Evolutionary conservation across 257 asterid genomes (phyloP).

Genomic region (Petunia axillaris): DNA sequence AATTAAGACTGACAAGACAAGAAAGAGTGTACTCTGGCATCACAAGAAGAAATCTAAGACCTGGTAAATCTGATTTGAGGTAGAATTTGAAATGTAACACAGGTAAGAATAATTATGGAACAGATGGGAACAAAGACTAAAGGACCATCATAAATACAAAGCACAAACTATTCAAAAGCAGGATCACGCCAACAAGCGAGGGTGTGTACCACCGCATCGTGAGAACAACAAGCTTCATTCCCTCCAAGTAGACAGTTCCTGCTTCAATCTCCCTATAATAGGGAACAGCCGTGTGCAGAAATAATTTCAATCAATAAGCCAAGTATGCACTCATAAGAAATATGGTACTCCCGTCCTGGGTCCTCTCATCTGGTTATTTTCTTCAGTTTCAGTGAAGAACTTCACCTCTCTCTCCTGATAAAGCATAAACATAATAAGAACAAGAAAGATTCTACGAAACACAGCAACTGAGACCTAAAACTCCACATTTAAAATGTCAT

Average conservation of each 20-base stretch:
- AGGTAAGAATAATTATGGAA: slow-evolving; percentile 27
- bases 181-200: slow-evolving; percentile 28
- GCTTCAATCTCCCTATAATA: slow-evolving; percentile 4
- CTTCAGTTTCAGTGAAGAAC: slow-evolving; percentile 98
- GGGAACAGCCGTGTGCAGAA: slow-evolving; percentile 7
- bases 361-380: slow-evolving; percentile 99
- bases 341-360: slow-evolving; percentile 98
- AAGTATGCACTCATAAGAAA: slow-evolving; percentile 58
- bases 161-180: slow-evolving; percentile 49
- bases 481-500: background rate
- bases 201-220: slow-evolving; percentile 21
- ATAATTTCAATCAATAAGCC: slow-evolving; percentile 12
- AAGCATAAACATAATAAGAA: slow-evolving; percentile 6
- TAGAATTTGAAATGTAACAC: slow-evolving; percentile 15
- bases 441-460: background rate
- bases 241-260: slow-evolving; percentile 16
- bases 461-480: background rate
- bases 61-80: slow-evolving; percentile 14
- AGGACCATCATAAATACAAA: slow-evolving; percentile 36
- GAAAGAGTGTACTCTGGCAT: slow-evolving; percentile 5
- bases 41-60: slow-evolving; percentile 17
- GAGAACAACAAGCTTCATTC: slow-evolving; percentile 17
- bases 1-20: background rate
- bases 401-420: slow-evolving; percentile 94
- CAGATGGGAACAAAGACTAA: slow-evolving; percentile 22